Evolutionary conservation across 1,284 basidiomycete species (phyloP), one percentile per base, ranked within the genome.

Genomic region (Ustilago xerochloae): DNA sequence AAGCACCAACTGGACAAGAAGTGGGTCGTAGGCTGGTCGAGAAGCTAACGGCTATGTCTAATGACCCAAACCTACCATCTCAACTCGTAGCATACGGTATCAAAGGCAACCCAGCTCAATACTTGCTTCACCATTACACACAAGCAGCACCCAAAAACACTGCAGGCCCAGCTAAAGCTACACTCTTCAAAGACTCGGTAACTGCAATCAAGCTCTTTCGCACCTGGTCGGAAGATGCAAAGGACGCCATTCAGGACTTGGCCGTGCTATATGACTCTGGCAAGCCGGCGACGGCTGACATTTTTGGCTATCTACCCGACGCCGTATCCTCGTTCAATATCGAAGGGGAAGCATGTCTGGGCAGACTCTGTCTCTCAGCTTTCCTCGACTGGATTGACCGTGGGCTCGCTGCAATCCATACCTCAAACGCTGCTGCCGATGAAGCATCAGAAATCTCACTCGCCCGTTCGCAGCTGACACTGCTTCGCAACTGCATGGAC

Each of bases 331-430:
- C 62, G 0, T 64, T 29, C 52, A 29, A 39, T 10, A 63, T 51
- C 20, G 72, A 75, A 22, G 72, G 67, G 1, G 61, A 70, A 12
- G 54, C 33, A 32, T 75, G 72, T 35, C 56, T 75, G 1, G 60
- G 59, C 9, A 47, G 72, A 10, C 54, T 57, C 38, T 66, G 63
- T 43, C 4, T 64, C 16, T 66, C 67, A 7, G 59, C 53, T 7
- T 70, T 75, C n/a, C 49, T 75, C 22, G 72, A 75, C 26, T 75
- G 72, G 72, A 50, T 70, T 10, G 60, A 75, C 35, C 15, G 29
- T n/a, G 55, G 58, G 3, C 43, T 63, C 13, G 43, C 15, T 20
- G 9, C 32, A 2, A 49, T 67, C 15, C 13, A 33, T 9, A 5
- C 62, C 3, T 26, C 54, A 1, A 20, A 29, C 54, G 12, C 24